phyloP scores from a whole-genome alignment of 495 filamentous ascomycete species.

The Ascobolus immersus region DNA sequence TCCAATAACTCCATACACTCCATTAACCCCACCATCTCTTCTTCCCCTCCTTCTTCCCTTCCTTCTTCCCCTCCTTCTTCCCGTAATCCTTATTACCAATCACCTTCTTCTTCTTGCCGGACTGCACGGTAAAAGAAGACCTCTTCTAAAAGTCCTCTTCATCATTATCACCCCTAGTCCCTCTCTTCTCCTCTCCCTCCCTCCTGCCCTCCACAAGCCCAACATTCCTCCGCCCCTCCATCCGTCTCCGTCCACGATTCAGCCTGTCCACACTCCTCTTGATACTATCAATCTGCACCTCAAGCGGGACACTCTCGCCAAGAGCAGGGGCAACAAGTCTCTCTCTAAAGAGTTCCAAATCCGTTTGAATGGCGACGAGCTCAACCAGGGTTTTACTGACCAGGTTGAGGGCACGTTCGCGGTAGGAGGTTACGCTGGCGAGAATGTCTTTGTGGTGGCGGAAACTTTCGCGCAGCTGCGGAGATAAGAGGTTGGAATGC shows the following conservation, averaged over 20 bases:
- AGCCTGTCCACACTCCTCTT: constrained; percentile 38
- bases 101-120: no score
- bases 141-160: no score
- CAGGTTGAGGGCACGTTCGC: constrained; percentile 31
- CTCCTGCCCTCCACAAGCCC: no score
- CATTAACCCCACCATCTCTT: no score
- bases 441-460: constrained; percentile 32
- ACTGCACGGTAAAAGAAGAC: no score
- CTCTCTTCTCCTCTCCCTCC: no score
- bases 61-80: no score
- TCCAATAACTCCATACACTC: no score
- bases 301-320: constrained; percentile 30
- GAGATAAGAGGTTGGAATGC: no score
- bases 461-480: constrained; percentile 26
- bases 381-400: constrained; percentile 34
- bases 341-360: constrained; percentile 41
- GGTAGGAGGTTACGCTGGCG: constrained; percentile 30
- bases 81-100: no score
- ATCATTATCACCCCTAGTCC: no score
- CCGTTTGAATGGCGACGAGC: constrained; percentile 37
- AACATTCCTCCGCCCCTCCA: constrained; percentile 31
- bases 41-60: no score
- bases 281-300: constrained; percentile 44
- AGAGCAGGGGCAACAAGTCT: constrained; percentile 35
- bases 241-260: constrained; percentile 28